Evolutionary conservation across 1,284 basidiomycete species (phyloP), one percentile per base, ranked within the genome.

Genomic region (Somion occarium): DNA sequence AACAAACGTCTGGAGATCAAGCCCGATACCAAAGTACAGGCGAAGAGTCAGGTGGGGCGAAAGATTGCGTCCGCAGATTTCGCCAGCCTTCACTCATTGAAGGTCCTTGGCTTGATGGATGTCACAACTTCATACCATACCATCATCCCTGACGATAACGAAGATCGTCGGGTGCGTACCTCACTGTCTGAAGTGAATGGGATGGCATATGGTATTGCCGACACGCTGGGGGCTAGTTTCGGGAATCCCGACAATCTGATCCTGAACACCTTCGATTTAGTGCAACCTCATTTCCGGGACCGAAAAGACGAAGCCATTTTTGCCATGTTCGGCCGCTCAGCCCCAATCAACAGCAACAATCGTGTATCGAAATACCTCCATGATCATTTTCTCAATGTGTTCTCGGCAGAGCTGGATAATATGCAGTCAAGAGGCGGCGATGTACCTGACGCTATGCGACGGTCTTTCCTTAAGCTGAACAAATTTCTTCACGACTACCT

Each of bases 131-230:
- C 89, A 42, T 87, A 87, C 66, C 71, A 61, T 62, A 85, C 74
- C 3, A 84, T 84, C 46, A 78, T 96, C 24, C 94, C 94, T 0
- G 96, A 98, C 66, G 95, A 98, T 67, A 86, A 76, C 54, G 92
- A 95, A 52, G 88, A 95, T 51, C 85, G 93, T 25, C 88, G 97
- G 5, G 88, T 99, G 3, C 88, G 97, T 44, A 97, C 94, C 0
- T 96, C 95, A 4, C 78, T 88, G 43, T 93, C 92, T 2, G 90
- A 92, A 49, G 87, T 98, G 56, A 92, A 92, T 70, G 83, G 84
- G 53, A 93, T 99, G 92, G 86, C 88, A 15, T 99, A 99, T 63
- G 97, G 96, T 9, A 97, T 99, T 53, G 91, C 96, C 0, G 96
- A 99, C 65, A 91, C 91, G n/a, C 74, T 99, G 34, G 93, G 94